Base-by-base conservation (phyloP, 2,329 filamentous ascomycete species). In the Onygenales sp. region DNA sequence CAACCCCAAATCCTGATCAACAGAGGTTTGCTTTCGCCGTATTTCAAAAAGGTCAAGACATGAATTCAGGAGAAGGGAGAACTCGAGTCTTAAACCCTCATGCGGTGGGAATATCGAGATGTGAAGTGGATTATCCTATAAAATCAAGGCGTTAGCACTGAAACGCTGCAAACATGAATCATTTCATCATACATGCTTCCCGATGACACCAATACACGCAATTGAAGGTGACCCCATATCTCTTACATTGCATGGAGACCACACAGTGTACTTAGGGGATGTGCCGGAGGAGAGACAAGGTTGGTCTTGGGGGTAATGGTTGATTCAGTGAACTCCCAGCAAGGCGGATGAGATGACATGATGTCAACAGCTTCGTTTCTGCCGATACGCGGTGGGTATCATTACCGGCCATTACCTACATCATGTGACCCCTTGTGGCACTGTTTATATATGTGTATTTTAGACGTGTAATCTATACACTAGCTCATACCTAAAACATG, bases 11-110 rank as follows among this genome's bases (percentile, higher is more conserved):
- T 97, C 92, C 62, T 93, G 90, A 50, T 89, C 87, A 55, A 81
- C 74, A 21, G 80, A 81, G 63, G 86, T 86, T 64, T 83, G 80
- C 52, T 86, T 85, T 59, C 88, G 79, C 54, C 90, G 89, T 56
- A 91, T 82, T 63, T 93, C 89, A 71, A 98, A 96, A 59, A 97
- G 84, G 72, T 98, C 93, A 60, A 98, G 86, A 54, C 88, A 93
- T 55, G 86, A 87, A 60, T 90, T 93, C 57, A 97, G 83, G 48
- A 96, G 81, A 63, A 97, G 90, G 38, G 87, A 89, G 75, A 93
- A 96, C 67, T 95, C 89, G 9, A 97, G 81, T 57, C 68, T 44
- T 69, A 77, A 74, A 47, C 78, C 73, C 65, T 80, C 77, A 76
- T 87, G 81, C 46, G 85, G 86, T 50, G 89, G 87, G 72, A 96